Evolutionary conservation across 2,329 filamentous ascomycete species (phyloP), one percentile per base, ranked within the genome.

Genomic region (Paecilomyces niveus): DNA sequence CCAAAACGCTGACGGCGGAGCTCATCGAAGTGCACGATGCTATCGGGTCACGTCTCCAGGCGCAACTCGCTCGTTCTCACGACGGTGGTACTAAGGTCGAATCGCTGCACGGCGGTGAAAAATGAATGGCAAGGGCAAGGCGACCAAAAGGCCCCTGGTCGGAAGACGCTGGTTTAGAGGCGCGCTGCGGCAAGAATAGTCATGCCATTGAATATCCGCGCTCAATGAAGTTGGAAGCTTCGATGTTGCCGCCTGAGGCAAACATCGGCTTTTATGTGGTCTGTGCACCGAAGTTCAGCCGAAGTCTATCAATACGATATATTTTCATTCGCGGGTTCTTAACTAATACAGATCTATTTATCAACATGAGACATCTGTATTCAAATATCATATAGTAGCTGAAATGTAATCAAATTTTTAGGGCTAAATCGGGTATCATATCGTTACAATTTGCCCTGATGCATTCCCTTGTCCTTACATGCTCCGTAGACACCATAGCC

Each of bases 371-470:
- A 26, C 24, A 26, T 5, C 24, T 26, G 5, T 26, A 3, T 26
- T 26, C 24, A 26, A 26, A 26, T 3, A 26, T 29, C 26, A 33
- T 10, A 33, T 33, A 39, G 35, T 39, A 39, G 35, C 13, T 39
- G 7, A 45, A 21, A 45, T 18, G n/a, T 8, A 18, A 21, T 45
- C 39, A 45, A 45, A 18, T 45, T 5, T 45, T n/a, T 18, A 39
- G 18, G 15, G 18, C 15, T 45, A 45, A 56, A 50, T 55, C 65
- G 68, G 67, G 68, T 71, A 71, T 71, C 69, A 70, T 67, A 61
- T 66, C 63, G 63, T 68, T 62, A 64, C 60, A 68, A 63, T 57
- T 64, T 58, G 63, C 62, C 56, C 60, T 15, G 35, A 39, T 39
- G 35, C 35, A 39, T 39, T n/a, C 35, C 13, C 3, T 29, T 45